These are phyloP conservation scores for Aspergillus biplanus DNA, from an alignment of 495 filamentous ascomycete species.

Conservation along the genomic window DNA sequence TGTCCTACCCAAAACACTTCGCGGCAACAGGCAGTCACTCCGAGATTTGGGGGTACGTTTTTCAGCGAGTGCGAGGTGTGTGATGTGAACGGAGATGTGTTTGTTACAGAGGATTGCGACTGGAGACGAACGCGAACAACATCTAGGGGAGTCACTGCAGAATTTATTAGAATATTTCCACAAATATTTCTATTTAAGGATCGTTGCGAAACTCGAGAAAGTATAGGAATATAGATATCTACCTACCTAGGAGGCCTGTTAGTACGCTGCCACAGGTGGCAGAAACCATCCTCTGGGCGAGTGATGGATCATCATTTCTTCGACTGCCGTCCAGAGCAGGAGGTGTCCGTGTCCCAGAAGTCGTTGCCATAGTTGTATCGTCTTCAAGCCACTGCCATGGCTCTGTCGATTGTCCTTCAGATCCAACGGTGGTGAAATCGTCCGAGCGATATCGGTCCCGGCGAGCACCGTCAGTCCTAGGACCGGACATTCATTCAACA, in stretches of 20 bases:
- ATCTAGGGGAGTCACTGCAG: constrained; percentile 88
- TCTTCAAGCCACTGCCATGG: constrained; percentile 44
- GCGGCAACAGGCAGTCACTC: constrained; percentile 92
- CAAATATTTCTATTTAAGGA: neutral
- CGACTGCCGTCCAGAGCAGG: constrained; percentile 26
- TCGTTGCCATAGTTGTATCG: constrained; percentile 38
- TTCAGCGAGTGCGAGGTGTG: constrained; percentile 62
- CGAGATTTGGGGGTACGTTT: constrained; percentile 73
- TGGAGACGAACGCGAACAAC: constrained; percentile 95
- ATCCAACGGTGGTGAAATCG: constrained; percentile 21
- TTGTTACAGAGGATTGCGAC: constrained; percentile 65
- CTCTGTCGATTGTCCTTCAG: constrained; percentile 24
- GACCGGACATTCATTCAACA: constrained; percentile 32
- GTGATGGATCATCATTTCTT: constrained; percentile 61
- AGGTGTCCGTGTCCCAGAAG: constrained; percentile 33
- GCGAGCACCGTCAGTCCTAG: constrained; percentile 25
- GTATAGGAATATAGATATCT: neutral
- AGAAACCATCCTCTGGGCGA: constrained; percentile 89
- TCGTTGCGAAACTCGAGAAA: neutral
- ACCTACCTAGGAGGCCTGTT: constrained; percentile 85
- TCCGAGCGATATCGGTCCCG: constrained; percentile 33
- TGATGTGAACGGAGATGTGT: constrained; percentile 44
- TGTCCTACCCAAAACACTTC: constrained; percentile 97
- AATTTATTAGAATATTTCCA: constrained; percentile 21
- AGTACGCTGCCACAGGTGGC: constrained; percentile 88